Conservation (phyloP, 225 moss, liverwort and hornwort species). For the Pseudisothecium myosuroides region DNA sequence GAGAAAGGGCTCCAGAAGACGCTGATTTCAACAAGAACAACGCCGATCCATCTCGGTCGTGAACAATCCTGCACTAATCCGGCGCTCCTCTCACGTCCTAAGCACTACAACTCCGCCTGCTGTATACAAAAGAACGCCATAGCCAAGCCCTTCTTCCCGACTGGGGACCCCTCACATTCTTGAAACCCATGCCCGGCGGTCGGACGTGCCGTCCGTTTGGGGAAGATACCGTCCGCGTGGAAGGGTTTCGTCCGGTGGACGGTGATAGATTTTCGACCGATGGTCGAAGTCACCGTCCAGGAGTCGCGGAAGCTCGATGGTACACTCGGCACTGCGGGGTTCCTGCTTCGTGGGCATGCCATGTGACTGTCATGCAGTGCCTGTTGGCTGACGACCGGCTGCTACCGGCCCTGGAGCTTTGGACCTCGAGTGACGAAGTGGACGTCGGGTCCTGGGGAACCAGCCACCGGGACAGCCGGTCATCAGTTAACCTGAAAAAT, state of each 20-base stretch:
- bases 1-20: neutral
- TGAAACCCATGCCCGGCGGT: neutral
- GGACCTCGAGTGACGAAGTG: neutral
- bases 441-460: neutral
- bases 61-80: neutral
- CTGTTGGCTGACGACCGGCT: neutral
- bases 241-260: neutral
- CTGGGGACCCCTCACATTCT: slow-evolving; percentile 17
- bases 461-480: neutral
- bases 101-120: slow-evolving; percentile 4
- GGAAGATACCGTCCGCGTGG: neutral
- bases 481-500: neutral
- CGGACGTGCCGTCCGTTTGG: neutral
- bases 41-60: neutral
- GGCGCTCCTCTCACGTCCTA: neutral
- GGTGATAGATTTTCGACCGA: neutral
- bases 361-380: slow-evolving; percentile 22
- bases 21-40: neutral
- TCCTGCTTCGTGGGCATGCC: neutral
- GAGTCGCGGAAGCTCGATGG: neutral
- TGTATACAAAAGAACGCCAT: neutral
- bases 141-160: neutral
- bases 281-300: neutral
- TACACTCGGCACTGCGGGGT: slow-evolving; percentile 2
- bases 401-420: neutral